phyloP scores from a whole-genome alignment of 371 early-diverging fungal species.

The Circinella minor region DNA sequence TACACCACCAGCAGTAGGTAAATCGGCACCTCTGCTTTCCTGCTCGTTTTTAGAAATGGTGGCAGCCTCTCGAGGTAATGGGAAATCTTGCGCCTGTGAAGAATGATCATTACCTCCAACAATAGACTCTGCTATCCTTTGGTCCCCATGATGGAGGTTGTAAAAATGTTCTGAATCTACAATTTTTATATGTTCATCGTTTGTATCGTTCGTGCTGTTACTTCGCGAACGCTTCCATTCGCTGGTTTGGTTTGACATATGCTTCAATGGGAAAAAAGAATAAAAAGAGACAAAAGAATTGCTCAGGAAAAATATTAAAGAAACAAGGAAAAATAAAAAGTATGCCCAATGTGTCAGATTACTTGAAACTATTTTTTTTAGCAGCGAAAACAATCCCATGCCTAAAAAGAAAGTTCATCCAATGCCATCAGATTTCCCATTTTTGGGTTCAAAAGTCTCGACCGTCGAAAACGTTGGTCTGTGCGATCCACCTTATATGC shows the following conservation, averaged over 20 bases:
- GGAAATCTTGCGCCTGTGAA: too few relatives aligned
- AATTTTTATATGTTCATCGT: neutral
- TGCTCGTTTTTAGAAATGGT: too few relatives aligned
- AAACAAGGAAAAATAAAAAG: too few relatives aligned
- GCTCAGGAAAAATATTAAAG: too few relatives aligned
- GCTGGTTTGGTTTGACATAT: conserved; percentile 1
- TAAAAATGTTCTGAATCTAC: too few relatives aligned
- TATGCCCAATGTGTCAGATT: neutral
- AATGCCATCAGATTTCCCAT: neutral
- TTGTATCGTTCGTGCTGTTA: neutral
- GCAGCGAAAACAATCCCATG: too few relatives aligned
- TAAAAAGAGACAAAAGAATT: neutral
- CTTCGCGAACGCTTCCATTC: neutral
- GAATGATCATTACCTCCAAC: neutral
- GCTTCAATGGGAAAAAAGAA: neutral
- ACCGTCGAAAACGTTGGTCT: neutral
- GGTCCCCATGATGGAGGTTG: neutral
- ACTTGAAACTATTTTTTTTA: neutral
- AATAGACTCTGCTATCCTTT: neutral
- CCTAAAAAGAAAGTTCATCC: neutral
- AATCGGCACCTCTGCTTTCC: too few relatives aligned
- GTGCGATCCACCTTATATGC: neutral
- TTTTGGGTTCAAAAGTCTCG: neutral
- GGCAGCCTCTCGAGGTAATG: too few relatives aligned
- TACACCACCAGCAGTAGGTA: too few relatives aligned